A percentile compares a stretch with the other conserved stretches of the same genome.
phyloP scores from a whole-genome alignment of 176 grass and related monocot species.

The Themeda triandra region DNA sequence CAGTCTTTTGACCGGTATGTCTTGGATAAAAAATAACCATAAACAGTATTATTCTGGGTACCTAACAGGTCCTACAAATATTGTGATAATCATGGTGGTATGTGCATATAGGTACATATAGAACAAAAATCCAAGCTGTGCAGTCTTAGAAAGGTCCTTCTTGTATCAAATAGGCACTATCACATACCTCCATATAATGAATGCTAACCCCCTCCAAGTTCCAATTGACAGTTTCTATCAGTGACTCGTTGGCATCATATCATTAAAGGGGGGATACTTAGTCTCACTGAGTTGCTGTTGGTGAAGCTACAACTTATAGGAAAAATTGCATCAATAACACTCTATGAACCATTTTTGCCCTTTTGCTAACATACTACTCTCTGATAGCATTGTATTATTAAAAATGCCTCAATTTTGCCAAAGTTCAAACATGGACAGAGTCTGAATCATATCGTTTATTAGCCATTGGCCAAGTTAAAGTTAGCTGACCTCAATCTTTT shows the following conservation, averaged over 20 bases:
- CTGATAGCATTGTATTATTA: neutral
- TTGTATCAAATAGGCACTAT: neutral
- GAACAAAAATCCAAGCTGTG: neutral
- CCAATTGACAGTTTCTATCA: neutral
- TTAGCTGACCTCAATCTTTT: neutral
- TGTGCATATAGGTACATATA: neutral
- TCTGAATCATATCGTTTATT: neutral
- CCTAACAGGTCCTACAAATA: too few species aligned
- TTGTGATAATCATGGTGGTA: too few species aligned
- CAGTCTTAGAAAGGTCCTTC: neutral
- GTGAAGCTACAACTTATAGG: neutral
- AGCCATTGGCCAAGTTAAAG: neutral
- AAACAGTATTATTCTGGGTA: neutral
- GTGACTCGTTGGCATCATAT: neutral
- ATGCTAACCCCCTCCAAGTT: neutral
- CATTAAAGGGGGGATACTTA: neutral
- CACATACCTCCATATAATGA: neutral
- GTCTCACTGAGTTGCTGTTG: neutral
- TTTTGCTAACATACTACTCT: neutral
- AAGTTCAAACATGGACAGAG: neutral
- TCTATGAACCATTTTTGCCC: neutral
- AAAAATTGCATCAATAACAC: neutral
- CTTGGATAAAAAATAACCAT: neutral
- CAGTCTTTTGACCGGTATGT: neutral
- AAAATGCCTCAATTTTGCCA: neutral